Evolutionary conservation across 257 asterid genomes (phyloP).

Genomic region (Solanum pimpinellifolium): DNA sequence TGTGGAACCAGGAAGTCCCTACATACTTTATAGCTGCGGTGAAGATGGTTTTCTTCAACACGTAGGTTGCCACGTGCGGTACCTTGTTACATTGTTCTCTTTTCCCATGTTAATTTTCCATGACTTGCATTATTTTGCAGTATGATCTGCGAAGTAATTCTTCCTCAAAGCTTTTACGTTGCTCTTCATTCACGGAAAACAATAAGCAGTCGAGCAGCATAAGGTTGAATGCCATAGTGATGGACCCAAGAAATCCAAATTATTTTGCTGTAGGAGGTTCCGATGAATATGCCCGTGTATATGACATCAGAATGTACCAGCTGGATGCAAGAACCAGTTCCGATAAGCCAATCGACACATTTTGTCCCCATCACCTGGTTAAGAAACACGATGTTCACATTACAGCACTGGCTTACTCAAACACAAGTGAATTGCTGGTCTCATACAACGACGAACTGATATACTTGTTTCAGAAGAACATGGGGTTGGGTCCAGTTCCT

Average conservation of each 20-base stretch:
- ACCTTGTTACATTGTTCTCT: neutral
- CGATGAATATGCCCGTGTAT: conserved; percentile 63
- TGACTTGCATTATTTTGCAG: conserved; percentile 37
- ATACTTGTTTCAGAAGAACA: conserved; percentile 53
- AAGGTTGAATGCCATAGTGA: conserved; percentile 49
- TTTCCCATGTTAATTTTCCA: neutral
- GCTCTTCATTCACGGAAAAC: conserved; percentile 31
- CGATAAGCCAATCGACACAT: conserved; percentile 37
- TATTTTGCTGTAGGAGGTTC: conserved; percentile 65
- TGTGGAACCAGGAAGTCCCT: conserved; percentile 75
- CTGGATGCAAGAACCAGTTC: conserved; percentile 21
- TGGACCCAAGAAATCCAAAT: conserved; percentile 76
- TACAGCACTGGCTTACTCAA: conserved; percentile 66
- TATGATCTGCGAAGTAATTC: conserved; percentile 61
- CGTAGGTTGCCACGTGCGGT: conserved; percentile 25
- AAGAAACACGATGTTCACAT: conserved; percentile 37
- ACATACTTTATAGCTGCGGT: conserved; percentile 69
- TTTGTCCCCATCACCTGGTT: conserved; percentile 45
- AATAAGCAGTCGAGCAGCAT: conserved; percentile 18
- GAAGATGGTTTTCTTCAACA: conserved; percentile 77
- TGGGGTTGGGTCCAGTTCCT: conserved; percentile 54
- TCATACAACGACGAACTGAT: conserved; percentile 67
- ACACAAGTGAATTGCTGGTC: conserved; percentile 56
- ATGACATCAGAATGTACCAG: conserved; percentile 53
- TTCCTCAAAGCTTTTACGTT: conserved; percentile 53